phyloP scores from a whole-genome alignment of 2,329 filamentous ascomycete genomes.

The Alternaria conjuncta region DNA sequence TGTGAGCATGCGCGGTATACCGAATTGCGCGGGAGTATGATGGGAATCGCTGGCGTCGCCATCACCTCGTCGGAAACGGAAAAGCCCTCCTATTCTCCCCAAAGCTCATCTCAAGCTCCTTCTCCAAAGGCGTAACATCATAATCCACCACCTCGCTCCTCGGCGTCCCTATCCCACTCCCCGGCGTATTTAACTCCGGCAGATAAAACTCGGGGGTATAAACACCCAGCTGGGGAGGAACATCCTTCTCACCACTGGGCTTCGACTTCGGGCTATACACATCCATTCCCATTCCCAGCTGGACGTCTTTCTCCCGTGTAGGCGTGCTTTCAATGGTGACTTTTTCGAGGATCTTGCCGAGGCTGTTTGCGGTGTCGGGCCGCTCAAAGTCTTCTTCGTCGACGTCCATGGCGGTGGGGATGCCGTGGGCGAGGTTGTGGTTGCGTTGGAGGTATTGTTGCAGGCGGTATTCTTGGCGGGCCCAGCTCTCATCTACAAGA shows the following conservation, averaged over 20 bases:
- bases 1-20: too few relatives aligned
- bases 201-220: not conserved
- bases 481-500: slow-evolving; percentile 58
- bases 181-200: not conserved
- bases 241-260: slow-evolving; percentile 42
- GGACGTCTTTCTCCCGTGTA: slow-evolving; percentile 47
- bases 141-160: slow-evolving; percentile 19
- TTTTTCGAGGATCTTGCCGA: slow-evolving; percentile 53
- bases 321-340: slow-evolving; percentile 56
- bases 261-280: not conserved
- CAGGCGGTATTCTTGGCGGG: slow-evolving; percentile 55
- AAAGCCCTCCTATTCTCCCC: slow-evolving; percentile 23
- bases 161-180: not conserved
- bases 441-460: slow-evolving; percentile 57
- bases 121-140: slow-evolving; percentile 32
- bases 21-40: too few relatives aligned
- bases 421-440: slow-evolving; percentile 52
- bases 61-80: slow-evolving; percentile 3
- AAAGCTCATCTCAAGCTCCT: slow-evolving; percentile 42
- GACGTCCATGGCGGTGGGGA: slow-evolving; percentile 53
- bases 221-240: slow-evolving; percentile 32
- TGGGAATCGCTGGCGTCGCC: too few relatives aligned
- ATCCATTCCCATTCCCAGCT: slow-evolving; percentile 27
- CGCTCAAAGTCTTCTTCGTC: slow-evolving; percentile 56
- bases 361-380: slow-evolving; percentile 48